Conservation (phyloP, 495 filamentous ascomycete species). For the Lasiosphaeris hirsuta region DNA sequence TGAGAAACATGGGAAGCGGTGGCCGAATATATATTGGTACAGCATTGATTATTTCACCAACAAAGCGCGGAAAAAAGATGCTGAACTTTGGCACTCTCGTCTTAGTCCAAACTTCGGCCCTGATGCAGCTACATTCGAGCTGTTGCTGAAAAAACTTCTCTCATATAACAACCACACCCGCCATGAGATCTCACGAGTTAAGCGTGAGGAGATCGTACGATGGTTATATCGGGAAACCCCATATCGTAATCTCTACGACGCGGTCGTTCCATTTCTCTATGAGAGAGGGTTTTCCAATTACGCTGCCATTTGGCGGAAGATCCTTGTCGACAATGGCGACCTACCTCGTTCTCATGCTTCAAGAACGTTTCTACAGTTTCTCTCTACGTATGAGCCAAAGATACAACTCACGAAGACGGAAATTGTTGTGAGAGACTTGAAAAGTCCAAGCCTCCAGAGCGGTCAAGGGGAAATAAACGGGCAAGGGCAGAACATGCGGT, state of each 20-base stretch:
- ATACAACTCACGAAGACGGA: slow-evolving; percentile 9
- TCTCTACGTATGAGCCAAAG: slow-evolving; percentile 31
- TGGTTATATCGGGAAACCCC: slow-evolving; percentile 50
- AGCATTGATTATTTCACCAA: slow-evolving; percentile 34
- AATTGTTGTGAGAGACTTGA: background rate
- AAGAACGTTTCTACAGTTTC: slow-evolving; percentile 34
- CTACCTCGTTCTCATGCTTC: slow-evolving; percentile 22
- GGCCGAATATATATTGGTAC: slow-evolving; percentile 40
- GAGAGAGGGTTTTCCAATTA: slow-evolving; percentile 43
- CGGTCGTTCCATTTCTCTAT: slow-evolving; percentile 56
- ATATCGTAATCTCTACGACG: slow-evolving; percentile 58
- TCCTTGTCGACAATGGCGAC: slow-evolving; percentile 30
- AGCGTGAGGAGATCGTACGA: slow-evolving; percentile 29
- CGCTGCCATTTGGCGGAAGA: slow-evolving; percentile 58
- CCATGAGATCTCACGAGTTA: too few species aligned
- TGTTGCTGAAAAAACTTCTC: slow-evolving; percentile 33
- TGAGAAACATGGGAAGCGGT: slow-evolving; percentile 45
- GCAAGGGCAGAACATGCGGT: slow-evolving; percentile 20
- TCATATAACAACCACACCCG: slow-evolving; percentile 21
- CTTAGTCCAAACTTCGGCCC: slow-evolving; percentile 36
- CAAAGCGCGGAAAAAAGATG: slow-evolving; percentile 28
- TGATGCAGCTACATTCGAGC: slow-evolving; percentile 25
- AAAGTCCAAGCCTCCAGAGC: background rate
- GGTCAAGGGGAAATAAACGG: background rate
- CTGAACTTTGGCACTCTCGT: slow-evolving; percentile 35